Evolutionary conservation across 2,329 filamentous ascomycete species (phyloP), one percentile per base, ranked within the genome.

Genomic region (Arthroderma uncinatum): DNA sequence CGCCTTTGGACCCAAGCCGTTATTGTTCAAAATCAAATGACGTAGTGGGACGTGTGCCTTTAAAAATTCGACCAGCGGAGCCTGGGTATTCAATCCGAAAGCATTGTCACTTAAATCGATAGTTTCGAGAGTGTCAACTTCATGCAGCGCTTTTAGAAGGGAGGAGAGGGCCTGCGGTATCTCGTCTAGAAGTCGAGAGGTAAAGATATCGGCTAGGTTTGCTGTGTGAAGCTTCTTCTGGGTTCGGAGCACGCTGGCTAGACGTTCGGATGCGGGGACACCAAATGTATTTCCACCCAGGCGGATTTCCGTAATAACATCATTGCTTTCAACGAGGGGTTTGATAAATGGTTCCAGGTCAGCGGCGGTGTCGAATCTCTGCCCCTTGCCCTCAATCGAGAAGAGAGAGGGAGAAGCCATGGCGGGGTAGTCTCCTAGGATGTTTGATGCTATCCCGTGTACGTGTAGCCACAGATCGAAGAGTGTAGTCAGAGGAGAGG

Each of bases 41-140:
- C 91, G 90, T 42, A 98, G 84, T 2, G 93, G 92, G 2, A 87
- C 83, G 74, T 97, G 92, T 58, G 85, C 81, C 57, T 87, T 85
- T 61, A 98, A 83, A 76, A 98, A 98, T 59, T 88, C 87, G 64
- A 95, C 88, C 53, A 98, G 82, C 8, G 92, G 93, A 36, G 89
- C 90, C 71, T 94, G 87, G 14, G 89, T 95, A 74, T 95, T 96
- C 60, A 96, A 83, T 57, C 93, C 93, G 67, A 98, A 98, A 48
- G 93, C 93, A 73, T 98, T 98, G 74, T 98, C 93, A 74, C 92
- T 95, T 40, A 98, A 81, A 73, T 97, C 94, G 74, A 98, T 82
- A 30, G 91, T 96, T 71, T 87, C 86, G 47, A 98, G 85, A 58
- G 88, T 85, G 1, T 87, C 86, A 56, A 95, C 85, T 67, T 90